Conservation (phyloP, 1,139 yeast genomes). For the Magnusiomyces sp. region DNA sequence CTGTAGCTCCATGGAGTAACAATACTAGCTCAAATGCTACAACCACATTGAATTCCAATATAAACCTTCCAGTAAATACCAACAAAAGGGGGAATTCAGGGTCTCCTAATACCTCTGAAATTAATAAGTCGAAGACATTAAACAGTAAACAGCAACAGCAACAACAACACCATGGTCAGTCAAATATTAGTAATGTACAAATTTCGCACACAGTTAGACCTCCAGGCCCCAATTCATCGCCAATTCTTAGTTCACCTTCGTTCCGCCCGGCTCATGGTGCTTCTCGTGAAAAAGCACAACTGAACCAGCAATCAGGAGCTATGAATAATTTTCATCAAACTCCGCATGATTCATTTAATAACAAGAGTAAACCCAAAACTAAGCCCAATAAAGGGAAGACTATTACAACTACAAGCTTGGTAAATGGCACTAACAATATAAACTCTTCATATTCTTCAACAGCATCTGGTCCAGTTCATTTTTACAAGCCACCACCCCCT, state of each 20-base stretch:
- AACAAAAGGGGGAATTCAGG: no score
- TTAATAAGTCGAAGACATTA: not conserved
- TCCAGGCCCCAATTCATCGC: no score
- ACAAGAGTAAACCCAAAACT: no score
- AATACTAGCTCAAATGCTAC: not conserved
- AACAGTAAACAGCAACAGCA: not conserved
- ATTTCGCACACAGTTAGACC: constrained; percentile 4
- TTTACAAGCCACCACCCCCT: constrained; percentile 10
- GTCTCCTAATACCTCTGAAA: not conserved
- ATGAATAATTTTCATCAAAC: no score
- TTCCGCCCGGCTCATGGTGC: no score
- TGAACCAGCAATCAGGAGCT: no score
- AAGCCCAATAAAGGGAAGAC: no score
- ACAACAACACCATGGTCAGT: constrained; percentile 1
- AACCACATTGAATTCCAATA: constrained; percentile 1
- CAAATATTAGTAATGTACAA: constrained; percentile 3
- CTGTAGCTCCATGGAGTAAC: not conserved
- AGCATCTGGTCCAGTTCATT: not conserved
- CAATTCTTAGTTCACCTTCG: no score
- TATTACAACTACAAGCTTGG: no score
- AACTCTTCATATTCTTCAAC: not conserved
- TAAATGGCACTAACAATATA: no score
- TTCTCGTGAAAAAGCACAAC: no score
- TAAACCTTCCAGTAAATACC: not conserved
- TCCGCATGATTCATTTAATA: no score